phyloP scores from a whole-genome alignment of 2,329 filamentous ascomycete genomes.

The Aspergillus fischeri region DNA sequence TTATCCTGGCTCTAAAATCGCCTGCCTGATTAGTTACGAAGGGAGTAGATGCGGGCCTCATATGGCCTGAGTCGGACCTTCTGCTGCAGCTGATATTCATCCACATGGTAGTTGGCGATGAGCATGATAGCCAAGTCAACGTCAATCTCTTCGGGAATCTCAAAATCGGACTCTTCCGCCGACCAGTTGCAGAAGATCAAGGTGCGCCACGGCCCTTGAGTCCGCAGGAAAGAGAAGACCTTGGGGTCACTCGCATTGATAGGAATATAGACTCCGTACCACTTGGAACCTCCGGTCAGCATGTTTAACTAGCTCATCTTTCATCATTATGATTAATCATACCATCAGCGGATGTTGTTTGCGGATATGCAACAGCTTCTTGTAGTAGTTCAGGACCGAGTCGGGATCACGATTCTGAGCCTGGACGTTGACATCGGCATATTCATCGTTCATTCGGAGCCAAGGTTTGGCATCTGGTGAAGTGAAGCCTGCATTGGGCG shows the following conservation, averaged over 20 bases:
- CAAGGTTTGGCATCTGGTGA: slow-evolving; percentile 46
- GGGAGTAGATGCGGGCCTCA: slow-evolving; percentile 14
- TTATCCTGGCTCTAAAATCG: background rate
- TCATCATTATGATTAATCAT: background rate
- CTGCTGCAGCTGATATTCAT: slow-evolving; percentile 3
- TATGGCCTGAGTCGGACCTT: slow-evolving; percentile 8
- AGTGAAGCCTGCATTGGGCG: slow-evolving; percentile 59
- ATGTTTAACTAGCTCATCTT: background rate
- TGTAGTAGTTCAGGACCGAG: slow-evolving; percentile 58
- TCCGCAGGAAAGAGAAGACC: slow-evolving; percentile 14
- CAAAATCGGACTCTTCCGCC: background rate
- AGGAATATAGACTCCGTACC: slow-evolving; percentile 14
- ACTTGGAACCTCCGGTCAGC: slow-evolving; percentile 5
- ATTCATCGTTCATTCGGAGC: slow-evolving; percentile 62
- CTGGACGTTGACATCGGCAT: slow-evolving; percentile 55
- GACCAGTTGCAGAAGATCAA: slow-evolving; percentile 14
- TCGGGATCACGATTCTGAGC: slow-evolving; percentile 20
- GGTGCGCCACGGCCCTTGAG: slow-evolving; percentile 12
- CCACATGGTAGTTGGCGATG: slow-evolving; percentile 12
- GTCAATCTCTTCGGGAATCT: slow-evolving; percentile 13
- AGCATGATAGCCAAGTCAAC: slow-evolving; percentile 13
- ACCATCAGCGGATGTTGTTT: slow-evolving; percentile 42
- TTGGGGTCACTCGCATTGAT: slow-evolving; percentile 12
- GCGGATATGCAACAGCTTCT: slow-evolving; percentile 49
- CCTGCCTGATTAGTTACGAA: slow-evolving; percentile 9